Evolutionary conservation across 2,329 filamentous ascomycete species (phyloP).

Genomic region (Tetracladium maxilliforme): DNA sequence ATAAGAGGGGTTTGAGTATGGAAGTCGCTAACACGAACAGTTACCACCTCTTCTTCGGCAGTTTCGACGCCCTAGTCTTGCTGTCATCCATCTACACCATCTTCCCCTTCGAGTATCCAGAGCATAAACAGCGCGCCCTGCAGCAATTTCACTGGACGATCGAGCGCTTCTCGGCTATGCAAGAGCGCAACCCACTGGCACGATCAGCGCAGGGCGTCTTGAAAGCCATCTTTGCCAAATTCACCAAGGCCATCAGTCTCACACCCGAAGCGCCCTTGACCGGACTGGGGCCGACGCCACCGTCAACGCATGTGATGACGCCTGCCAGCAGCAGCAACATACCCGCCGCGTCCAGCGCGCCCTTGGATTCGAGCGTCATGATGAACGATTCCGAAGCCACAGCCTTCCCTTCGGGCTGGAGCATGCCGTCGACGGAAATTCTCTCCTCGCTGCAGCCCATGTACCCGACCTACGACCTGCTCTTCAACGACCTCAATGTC

Average conservation of each 20-base stretch:
- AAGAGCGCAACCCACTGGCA: constrained; percentile 34
- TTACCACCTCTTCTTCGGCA: constrained; percentile 45
- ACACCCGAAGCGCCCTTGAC: neutral
- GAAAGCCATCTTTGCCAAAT: constrained; percentile 35
- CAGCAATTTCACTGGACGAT: constrained; percentile 46
- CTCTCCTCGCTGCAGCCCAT: constrained; percentile 36
- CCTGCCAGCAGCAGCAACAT: constrained; percentile 2
- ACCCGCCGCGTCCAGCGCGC: neutral
- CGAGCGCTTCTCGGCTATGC: constrained; percentile 41
- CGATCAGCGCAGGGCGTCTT: constrained; percentile 38
- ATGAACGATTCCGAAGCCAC: too few species aligned
- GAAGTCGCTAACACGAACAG: constrained; percentile 31
- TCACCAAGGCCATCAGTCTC: constrained; percentile 31
- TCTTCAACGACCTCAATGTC: constrained; percentile 39
- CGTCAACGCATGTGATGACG: constrained; percentile 5
- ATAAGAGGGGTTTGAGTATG: too few species aligned
- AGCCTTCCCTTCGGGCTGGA: constrained; percentile 15
- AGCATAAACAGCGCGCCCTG: constrained; percentile 27
- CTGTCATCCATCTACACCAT: constrained; percentile 46
- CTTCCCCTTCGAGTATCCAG: constrained; percentile 38
- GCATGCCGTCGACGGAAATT: constrained; percentile 28
- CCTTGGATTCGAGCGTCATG: neutral
- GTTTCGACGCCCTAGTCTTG: constrained; percentile 48
- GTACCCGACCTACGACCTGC: constrained; percentile 39
- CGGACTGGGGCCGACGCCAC: constrained; percentile 3